Evolutionary conservation across 768 basidiomycete genomes (phyloP).

Genomic region (Pluteus cervinus): DNA sequence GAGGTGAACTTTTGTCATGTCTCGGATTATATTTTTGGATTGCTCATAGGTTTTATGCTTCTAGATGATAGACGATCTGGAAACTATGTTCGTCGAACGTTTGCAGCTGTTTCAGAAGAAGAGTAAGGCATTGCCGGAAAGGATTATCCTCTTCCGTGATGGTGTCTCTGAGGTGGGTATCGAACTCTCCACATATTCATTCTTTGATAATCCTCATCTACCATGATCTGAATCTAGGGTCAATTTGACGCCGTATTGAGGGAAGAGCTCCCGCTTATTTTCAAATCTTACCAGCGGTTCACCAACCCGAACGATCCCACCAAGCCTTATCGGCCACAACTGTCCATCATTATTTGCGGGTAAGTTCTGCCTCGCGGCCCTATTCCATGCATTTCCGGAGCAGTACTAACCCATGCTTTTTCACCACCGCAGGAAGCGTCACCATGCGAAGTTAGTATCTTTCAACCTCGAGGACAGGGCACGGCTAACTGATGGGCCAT

Average conservation of each 20-base stretch:
- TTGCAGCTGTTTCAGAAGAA: conserved; percentile 49
- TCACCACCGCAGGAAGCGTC: conserved; percentile 50
- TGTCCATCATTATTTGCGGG: conserved; percentile 78
- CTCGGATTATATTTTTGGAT: conserved; percentile 6
- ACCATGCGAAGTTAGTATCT: conserved; percentile 47
- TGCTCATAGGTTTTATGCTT: neutral
- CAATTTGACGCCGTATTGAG: conserved; percentile 61
- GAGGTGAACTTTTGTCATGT: conserved; percentile 22
- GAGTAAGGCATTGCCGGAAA: conserved; percentile 54
- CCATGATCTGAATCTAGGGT: conserved; percentile 38
- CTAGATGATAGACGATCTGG: conserved; percentile 69
- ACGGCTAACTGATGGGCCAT: neutral
- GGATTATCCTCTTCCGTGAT: conserved; percentile 72
- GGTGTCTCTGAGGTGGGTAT: conserved; percentile 70
- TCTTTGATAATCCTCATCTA: conserved; percentile 1
- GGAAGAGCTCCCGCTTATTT: conserved; percentile 58
- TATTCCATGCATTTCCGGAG: neutral
- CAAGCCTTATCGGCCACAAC: conserved; percentile 46
- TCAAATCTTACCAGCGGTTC: conserved; percentile 52
- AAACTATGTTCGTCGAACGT: conserved; percentile 67
- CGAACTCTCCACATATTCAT: neutral
- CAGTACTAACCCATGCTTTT: conserved; percentile 1
- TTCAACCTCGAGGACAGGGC: conserved; percentile 12
- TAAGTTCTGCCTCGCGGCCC: conserved; percentile 11
- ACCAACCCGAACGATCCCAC: conserved; percentile 33